Conservation (phyloP, 2,329 filamentous ascomycete species). For the Pseudogymnoascus sp. region DNA sequence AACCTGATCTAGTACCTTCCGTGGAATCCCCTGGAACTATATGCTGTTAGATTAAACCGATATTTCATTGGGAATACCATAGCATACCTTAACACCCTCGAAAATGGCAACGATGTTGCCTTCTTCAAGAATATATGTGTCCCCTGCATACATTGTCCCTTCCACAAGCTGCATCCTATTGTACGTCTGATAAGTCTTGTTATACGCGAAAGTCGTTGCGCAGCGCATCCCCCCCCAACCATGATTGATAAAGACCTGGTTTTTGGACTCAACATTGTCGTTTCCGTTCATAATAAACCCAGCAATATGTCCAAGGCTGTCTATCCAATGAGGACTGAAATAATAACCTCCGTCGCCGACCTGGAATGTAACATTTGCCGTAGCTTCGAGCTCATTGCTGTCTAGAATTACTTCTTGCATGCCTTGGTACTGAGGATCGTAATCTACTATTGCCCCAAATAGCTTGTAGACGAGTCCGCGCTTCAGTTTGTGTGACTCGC, state of each 20-base stretch:
- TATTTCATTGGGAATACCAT: background rate
- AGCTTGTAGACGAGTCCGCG: background rate
- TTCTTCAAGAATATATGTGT: conserved; percentile 45
- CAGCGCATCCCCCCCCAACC: conserved; percentile 48
- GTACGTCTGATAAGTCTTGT: conserved; percentile 46
- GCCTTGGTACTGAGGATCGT: conserved; percentile 44
- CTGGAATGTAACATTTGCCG: conserved; percentile 38
- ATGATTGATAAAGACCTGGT: conserved; percentile 50
- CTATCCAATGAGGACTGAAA: conserved; percentile 49
- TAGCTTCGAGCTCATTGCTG: conserved; percentile 32
- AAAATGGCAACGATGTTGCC: conserved; percentile 24
- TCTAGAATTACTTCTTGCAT: conserved; percentile 50
- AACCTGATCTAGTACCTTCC: background rate
- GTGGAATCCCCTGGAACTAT: background rate
- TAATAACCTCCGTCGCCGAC: conserved; percentile 44
- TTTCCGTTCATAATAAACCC: conserved; percentile 54
- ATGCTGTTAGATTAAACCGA: background rate
- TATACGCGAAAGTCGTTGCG: conserved; percentile 36
- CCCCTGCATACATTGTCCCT: conserved; percentile 43
- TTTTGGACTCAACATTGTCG: conserved; percentile 45
- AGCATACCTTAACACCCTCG: conserved; percentile 25
- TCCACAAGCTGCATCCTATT: conserved; percentile 44
- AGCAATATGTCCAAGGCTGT: conserved; percentile 49
- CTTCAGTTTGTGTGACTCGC: conserved; percentile 34
- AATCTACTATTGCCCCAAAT: conserved; percentile 43